These are phyloP conservation scores for Podaxis carcinomalis DNA, from an alignment of 768 basidiomycete species.

Conservation along the genomic window DNA sequence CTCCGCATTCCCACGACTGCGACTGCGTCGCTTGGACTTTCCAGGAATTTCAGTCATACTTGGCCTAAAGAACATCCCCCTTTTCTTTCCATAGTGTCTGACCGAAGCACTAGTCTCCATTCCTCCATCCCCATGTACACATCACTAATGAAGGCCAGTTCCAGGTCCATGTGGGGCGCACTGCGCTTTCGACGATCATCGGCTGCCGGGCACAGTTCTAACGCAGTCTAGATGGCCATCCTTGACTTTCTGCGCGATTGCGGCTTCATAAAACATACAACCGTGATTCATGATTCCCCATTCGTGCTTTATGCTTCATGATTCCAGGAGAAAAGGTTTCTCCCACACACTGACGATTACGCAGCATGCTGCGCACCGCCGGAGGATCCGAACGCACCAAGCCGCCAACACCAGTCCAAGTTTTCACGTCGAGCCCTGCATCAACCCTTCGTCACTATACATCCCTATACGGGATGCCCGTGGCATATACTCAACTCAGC, in stretches of 20 bases:
- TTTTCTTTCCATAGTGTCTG: neutral
- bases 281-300: neutral
- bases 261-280: neutral
- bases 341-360: neutral
- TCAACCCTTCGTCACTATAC: neutral
- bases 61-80: neutral
- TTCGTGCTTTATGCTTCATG: neutral
- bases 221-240: neutral
- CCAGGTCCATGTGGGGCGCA: neutral
- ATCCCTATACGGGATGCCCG: too few relatives aligned
- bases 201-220: neutral
- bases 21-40: slow-evolving; percentile 7
- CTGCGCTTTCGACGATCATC: neutral
- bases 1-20: neutral
- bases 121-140: neutral
- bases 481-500: neutral
- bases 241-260: neutral
- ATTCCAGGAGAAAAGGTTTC: neutral
- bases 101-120: neutral
- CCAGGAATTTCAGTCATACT: neutral
- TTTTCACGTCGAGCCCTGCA: neutral
- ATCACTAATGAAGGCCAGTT: neutral
- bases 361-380: neutral
- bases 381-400: neutral
- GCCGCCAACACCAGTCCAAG: neutral